Conservation (phyloP, 306 rosid genomes). For the Heteromeles arbutifolia region DNA sequence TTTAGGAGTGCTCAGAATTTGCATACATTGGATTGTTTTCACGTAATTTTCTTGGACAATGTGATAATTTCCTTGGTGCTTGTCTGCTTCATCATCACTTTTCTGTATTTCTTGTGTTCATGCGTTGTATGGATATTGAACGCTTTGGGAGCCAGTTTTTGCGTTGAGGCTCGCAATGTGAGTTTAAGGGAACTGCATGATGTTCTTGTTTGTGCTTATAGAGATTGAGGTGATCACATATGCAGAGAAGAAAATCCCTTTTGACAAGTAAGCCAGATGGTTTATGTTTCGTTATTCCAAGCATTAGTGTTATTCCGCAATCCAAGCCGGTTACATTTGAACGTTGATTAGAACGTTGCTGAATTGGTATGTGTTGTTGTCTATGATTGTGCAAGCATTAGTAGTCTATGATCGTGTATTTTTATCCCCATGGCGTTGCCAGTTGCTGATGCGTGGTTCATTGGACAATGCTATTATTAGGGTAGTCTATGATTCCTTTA, state of each 20-base stretch:
- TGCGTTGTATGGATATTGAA: not conserved
- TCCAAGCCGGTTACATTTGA: not conserved
- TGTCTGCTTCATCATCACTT: not conserved
- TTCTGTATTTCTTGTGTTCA: not conserved
- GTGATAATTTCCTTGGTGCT: not conserved
- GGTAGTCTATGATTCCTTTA: not conserved
- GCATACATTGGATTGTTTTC: not conserved
- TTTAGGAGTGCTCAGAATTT: not conserved
- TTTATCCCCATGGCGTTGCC: not conserved
- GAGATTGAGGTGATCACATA: not conserved
- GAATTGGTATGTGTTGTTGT: not conserved
- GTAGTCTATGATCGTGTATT: not conserved
- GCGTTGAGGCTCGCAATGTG: not conserved
- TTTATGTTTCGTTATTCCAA: not conserved
- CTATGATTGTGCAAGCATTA: not conserved
- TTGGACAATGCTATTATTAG: not conserved
- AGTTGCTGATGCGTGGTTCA: not conserved
- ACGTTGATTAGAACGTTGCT: not conserved
- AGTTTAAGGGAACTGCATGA: too few relatives aligned
- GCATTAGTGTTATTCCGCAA: not conserved
- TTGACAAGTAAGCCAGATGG: not conserved
- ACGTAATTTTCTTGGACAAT: not conserved
- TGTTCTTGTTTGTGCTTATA: not conserved
- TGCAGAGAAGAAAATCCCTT: not conserved
- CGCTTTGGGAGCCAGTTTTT: not conserved